Percentiles rank a stretch among this genome's conserved stretches.
Evolutionary conservation across 768 basidiomycete genomes (phyloP).

Genomic region (Plicaturopsis crispa): DNA sequence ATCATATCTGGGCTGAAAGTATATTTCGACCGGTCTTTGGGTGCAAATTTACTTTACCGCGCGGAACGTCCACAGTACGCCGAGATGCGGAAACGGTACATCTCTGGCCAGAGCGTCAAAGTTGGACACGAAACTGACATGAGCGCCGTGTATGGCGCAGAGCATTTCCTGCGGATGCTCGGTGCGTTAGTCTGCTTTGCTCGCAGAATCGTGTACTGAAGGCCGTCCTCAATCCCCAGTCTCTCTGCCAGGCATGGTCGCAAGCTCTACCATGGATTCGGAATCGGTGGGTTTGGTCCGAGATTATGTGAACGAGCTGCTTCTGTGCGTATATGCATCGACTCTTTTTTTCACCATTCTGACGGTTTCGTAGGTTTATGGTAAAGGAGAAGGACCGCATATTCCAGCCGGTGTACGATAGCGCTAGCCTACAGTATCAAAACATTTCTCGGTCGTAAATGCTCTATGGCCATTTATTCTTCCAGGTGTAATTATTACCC

Average conservation of each 20-base stretch:
- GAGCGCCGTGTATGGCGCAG: constrained; percentile 89
- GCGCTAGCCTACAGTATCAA: constrained; percentile 70
- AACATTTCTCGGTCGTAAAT: constrained; percentile 69
- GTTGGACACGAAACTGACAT: constrained; percentile 74
- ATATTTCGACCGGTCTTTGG: constrained; percentile 91
- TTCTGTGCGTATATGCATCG: constrained; percentile 44
- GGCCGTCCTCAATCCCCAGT: constrained; percentile 39
- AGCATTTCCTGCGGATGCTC: constrained; percentile 87
- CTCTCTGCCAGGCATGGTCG: constrained; percentile 86
- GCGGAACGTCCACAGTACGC: constrained; percentile 94
- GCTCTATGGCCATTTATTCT: constrained; percentile 1
- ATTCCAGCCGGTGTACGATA: constrained; percentile 76
- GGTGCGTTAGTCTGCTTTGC: constrained; percentile 41
- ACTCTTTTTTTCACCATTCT: not conserved
- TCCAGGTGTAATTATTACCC: constrained; percentile 1
- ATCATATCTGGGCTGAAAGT: constrained; percentile 78
- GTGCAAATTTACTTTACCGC: constrained; percentile 86
- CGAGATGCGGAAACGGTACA: constrained; percentile 63
- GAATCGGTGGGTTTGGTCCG: constrained; percentile 78
- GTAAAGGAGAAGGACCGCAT: constrained; percentile 62
- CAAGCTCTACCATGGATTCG: constrained; percentile 81
- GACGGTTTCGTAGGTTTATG: constrained; percentile 54
- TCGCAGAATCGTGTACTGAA: not conserved
- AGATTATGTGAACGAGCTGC: constrained; percentile 86
- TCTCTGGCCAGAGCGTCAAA: constrained; percentile 65